Percentiles rank a stretch among this genome's conserved stretches.
phyloP scores from a whole-genome alignment of 1,284 basidiomycete genomes.

The Psilocybe mexicana region DNA sequence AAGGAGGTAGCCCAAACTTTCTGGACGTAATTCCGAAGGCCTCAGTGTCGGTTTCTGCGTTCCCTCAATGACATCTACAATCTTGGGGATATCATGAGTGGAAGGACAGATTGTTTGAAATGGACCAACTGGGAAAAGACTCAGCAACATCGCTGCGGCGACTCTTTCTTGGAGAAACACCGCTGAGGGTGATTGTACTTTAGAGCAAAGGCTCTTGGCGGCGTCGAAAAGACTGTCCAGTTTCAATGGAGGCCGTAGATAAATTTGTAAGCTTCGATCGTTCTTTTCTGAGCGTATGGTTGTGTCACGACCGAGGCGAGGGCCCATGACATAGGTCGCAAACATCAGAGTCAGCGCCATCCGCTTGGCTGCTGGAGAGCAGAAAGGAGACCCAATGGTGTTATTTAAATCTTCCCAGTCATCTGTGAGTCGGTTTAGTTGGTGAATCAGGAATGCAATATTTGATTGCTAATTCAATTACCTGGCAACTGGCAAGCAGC shows the following conservation, averaged over 20 bases:
- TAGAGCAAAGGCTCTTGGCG: constrained; percentile 3
- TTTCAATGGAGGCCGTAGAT: not conserved
- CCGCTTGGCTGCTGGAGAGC: constrained; percentile 61
- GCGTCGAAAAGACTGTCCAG: constrained; percentile 5
- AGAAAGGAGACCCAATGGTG: constrained; percentile 44
- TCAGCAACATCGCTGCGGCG: constrained; percentile 50
- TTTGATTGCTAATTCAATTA: constrained; percentile 25
- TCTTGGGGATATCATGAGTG: not conserved
- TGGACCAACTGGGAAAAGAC: constrained; percentile 52
- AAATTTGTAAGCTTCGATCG: not conserved
- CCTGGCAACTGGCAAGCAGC: constrained; percentile 69
- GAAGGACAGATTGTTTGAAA: not conserved
- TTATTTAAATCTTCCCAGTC: constrained; percentile 48
- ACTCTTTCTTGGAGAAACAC: constrained; percentile 35
- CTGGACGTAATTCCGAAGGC: constrained; percentile 42
- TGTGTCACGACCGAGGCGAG: constrained; percentile 31
- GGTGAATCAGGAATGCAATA: constrained; percentile 1
- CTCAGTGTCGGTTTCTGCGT: not conserved
- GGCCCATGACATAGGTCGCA: constrained; percentile 53
- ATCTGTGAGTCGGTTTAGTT: constrained; percentile 34
- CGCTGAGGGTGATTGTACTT: constrained; percentile 11
- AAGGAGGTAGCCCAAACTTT: constrained; percentile 45
- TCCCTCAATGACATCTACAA: constrained; percentile 1
- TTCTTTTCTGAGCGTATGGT: not conserved
- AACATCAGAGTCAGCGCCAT: constrained; percentile 55